Base-by-base conservation (phyloP, 768 basidiomycete genomes). In the Brasilioporus rufonigricans region DNA sequence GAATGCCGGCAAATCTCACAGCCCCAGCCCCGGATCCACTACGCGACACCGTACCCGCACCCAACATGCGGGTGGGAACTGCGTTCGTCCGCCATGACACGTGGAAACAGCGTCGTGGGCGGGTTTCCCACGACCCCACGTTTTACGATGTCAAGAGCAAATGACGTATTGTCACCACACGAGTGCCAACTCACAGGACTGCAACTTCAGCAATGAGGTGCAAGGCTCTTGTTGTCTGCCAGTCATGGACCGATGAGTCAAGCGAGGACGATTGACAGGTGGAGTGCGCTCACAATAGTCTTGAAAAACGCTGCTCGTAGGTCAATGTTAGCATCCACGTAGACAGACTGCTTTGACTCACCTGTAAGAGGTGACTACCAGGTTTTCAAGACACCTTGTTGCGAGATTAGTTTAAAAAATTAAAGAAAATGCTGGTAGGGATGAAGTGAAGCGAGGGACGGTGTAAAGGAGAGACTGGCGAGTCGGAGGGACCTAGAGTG, bases 121-220 rank as follows among this genome's bases (percentile, higher is more conserved):
- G 31, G 16, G 6, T 54, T 67, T 76, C 73, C 62, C 73, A 74
- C 73, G 73, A 61, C 65, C 65, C 74, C 73, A 74, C 74, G 73
- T 74, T 76, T 73, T 65, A 61, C 74, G 63, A 59, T 55, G 73
- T 65, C 64, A 48, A 71, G 52, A 55, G 51, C 29, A 32, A 58
- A 60, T 72, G 64, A 67, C 63, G 71, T 71, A 66, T 58, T 55
- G 43, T 19, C n/a, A 40, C 48, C 35, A 33, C n/a, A 39, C 38
- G 45, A 35, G 19, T 14, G 57, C 39, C 39, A 13, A 70, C 69
- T 70, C 62, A 65, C 68, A 50, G 49, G 10, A 13, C 5, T 66
- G 41, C 48, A 32, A 23, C 48, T 55, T 47, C 45, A 19, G 18
- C 31, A 47, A 13, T 35, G 32, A 21, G 29, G 26, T 35, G 21